Conservation (phyloP, 345 rosid species). For the Acer yangbiense region DNA sequence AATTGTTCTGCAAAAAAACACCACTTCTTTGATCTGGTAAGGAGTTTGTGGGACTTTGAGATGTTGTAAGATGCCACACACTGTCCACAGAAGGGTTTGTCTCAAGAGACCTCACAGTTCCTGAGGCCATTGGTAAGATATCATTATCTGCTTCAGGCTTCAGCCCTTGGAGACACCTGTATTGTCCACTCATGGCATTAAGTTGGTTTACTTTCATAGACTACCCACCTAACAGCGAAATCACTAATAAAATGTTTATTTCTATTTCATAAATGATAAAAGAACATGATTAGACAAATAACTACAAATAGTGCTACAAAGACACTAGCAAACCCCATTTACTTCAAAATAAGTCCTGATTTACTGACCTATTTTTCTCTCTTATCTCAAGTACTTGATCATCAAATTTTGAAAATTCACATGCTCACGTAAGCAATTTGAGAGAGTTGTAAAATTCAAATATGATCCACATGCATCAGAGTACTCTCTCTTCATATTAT, state of each 20-base stretch:
- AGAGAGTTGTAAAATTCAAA: not conserved
- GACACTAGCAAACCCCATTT: not conserved
- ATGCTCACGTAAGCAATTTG: not conserved
- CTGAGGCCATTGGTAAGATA: slow-evolving; percentile 8
- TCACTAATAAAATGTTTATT: not conserved
- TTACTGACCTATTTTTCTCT: not conserved
- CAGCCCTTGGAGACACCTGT: slow-evolving; percentile 22
- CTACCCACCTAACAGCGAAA: not conserved
- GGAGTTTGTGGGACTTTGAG: slow-evolving; percentile 11
- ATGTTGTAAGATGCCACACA: slow-evolving; percentile 16
- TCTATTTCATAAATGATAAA: not conserved
- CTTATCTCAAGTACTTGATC: not conserved
- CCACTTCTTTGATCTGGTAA: slow-evolving; percentile 20
- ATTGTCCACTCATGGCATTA: not conserved
- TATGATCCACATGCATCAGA: not conserved
- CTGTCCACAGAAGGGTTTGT: slow-evolving; percentile 11
- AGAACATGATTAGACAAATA: not conserved
- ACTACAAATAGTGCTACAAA: not conserved
- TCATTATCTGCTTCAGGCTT: slow-evolving; percentile 23
- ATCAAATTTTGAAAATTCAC: not conserved
- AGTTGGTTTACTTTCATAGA: not conserved
- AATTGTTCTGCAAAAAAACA: slow-evolving; percentile 14
- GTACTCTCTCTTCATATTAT: not conserved
- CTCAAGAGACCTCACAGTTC: slow-evolving; percentile 3
- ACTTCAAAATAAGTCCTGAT: not conserved